Base-by-base conservation (phyloP, 352 stramenopile genomes). In the Globisporangium lucens region DNA sequence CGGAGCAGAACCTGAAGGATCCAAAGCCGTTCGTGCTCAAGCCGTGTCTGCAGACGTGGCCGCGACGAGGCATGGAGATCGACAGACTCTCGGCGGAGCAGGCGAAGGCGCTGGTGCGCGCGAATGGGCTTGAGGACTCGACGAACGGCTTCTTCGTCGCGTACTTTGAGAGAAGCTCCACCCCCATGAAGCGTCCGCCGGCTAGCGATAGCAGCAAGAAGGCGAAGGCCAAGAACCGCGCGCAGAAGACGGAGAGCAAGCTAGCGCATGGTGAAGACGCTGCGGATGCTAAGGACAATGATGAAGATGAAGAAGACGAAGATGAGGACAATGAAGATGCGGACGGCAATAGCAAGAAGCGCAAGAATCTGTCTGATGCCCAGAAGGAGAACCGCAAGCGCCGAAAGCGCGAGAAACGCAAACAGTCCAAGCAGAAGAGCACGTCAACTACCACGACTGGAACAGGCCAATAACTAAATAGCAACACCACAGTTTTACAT, bases 131-230 rank as follows among this genome's bases (percentile, higher is more conserved):
- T 46, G 93, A 98, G 56, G 93, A 99, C 76, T 87, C 83, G 51
- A 98, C 96, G 4, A 98, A 98, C 75, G 97, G 96, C 24, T 99
- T 99, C 75, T 99, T 99, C 70, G 95, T 99, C 4, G 85, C 90
- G 35, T 98, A 97, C 75, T 98, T 99, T 76, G 91, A 98, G 67
- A 85, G 95, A 5, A 60, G 68, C 4, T 49, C 69, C 15, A 36
- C 33, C n/a, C 38, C 47, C 1, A 62, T 51, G 38, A 63, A 63
- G 53, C 51, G 68, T 52, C 56, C 29, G 4, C 17, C 20, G 7
- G 20, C 10, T 27, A 22, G 49, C 29, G 6, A 60, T 20, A 4
- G 8, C 24, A 61, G 52, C 29, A 65, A 56, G 22, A 53, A 29
- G 4, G 24, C 55, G 2, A 53, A 61, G 47, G 3, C 22, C 27